These are phyloP conservation scores for Protoeuglena noctilucae DNA, from an alignment of 139 green algal species.

Conservation along the genomic window DNA sequence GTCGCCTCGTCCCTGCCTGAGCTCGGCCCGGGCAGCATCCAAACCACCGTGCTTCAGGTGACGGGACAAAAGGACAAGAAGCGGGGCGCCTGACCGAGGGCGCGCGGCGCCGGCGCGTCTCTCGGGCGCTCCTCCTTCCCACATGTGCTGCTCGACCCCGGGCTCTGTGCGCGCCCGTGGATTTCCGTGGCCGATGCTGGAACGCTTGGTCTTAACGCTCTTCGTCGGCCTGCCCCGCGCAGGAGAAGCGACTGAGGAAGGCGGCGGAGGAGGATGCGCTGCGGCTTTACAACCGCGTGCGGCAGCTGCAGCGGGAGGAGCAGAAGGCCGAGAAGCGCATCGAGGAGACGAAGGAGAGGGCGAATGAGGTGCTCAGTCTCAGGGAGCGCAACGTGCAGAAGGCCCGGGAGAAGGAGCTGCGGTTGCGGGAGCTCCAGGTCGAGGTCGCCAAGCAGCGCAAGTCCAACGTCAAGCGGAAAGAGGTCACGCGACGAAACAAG, in stretches of 20 bases:
- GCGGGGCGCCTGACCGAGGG: too few relatives aligned
- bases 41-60: too few relatives aligned
- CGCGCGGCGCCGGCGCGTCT: too few relatives aligned
- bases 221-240: neutral
- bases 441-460: conserved; percentile 29
- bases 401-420: conserved; percentile 28
- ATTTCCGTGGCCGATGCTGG: too few relatives aligned
- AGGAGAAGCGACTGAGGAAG: conserved; percentile 9
- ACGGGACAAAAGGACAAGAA: too few relatives aligned
- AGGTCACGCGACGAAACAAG: conserved; percentile 25
- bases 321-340: conserved; percentile 34
- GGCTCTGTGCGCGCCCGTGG: too few relatives aligned
- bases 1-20: too few relatives aligned
- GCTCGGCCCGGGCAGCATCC: too few relatives aligned
- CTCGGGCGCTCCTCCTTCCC: too few relatives aligned
- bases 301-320: conserved; percentile 53
- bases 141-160: too few relatives aligned
- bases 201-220: conserved; percentile 1
- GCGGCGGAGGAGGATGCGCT: conserved; percentile 40
- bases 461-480: conserved; percentile 28
- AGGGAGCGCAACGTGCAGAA: conserved; percentile 31
- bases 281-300: conserved; percentile 46
- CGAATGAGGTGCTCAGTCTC: conserved; percentile 30
- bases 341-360: conserved; percentile 37
- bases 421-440: conserved; percentile 18